phyloP scores from a whole-genome alignment of 2,329 filamentous ascomycete species.

The Diatrype stigma region DNA sequence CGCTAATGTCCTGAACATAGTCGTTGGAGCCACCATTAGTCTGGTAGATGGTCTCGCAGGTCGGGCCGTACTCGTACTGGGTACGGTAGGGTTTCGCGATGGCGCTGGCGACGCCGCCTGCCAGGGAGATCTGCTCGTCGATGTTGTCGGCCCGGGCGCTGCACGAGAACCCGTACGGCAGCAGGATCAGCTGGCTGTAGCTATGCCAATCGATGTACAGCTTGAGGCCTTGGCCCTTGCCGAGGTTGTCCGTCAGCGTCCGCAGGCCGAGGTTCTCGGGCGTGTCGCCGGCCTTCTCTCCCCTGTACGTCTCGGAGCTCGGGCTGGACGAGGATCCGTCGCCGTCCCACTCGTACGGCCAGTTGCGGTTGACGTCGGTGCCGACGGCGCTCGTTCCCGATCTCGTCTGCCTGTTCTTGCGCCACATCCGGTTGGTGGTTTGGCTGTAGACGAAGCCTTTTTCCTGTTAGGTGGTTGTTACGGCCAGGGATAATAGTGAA shows the following conservation, averaged over 20 bases:
- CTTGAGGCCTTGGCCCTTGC: constrained; percentile 40
- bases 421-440: constrained; percentile 46
- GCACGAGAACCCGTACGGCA: constrained; percentile 54
- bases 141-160: constrained; percentile 36
- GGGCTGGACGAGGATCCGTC: constrained; percentile 41
- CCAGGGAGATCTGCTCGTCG: constrained; percentile 38
- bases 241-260: constrained; percentile 40
- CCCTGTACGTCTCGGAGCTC: constrained; percentile 41
- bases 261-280: constrained; percentile 45
- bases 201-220: constrained; percentile 58
- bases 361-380: constrained; percentile 51
- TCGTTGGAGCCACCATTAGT: constrained; percentile 29
- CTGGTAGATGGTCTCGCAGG: constrained; percentile 29
- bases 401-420: constrained; percentile 46
- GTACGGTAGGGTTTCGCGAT: constrained; percentile 31
- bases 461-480: not conserved
- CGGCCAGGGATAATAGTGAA: not conserved
- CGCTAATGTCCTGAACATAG: constrained; percentile 21
- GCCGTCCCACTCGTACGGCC: constrained; percentile 43
- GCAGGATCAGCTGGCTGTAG: constrained; percentile 51
- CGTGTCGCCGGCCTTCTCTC: constrained; percentile 36
- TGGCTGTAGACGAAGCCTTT: constrained; percentile 49
- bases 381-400: constrained; percentile 39
- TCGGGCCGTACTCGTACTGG: constrained; percentile 28
- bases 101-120: constrained; percentile 22